phyloP scores from a whole-genome alignment of 2,329 filamentous ascomycete species.

The Fusarium liriodendri region DNA sequence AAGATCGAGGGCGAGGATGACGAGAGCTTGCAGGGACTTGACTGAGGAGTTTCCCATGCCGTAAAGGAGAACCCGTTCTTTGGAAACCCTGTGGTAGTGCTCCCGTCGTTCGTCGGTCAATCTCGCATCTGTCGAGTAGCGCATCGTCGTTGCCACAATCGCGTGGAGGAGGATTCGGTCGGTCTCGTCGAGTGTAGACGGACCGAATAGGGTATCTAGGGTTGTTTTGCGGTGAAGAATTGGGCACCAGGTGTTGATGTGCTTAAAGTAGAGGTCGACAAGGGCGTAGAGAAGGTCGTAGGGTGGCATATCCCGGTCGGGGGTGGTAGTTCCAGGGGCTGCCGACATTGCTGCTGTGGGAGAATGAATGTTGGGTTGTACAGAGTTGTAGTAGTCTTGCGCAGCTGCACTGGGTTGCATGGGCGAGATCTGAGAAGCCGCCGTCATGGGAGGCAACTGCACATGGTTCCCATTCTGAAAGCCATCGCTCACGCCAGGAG shows the following conservation, averaged over 20 bases:
- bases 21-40: constrained; percentile 85
- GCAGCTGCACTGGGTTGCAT: constrained; percentile 56
- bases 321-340: constrained; percentile 41
- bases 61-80: constrained; percentile 87
- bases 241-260: constrained; percentile 87
- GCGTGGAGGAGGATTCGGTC: constrained; percentile 87
- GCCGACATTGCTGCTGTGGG: constrained; percentile 67
- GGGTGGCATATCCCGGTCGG: constrained; percentile 76
- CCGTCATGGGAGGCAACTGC: constrained; percentile 54
- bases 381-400: constrained; percentile 62
- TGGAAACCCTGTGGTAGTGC: constrained; percentile 83
- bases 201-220: constrained; percentile 83
- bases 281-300: constrained; percentile 80
- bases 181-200: constrained; percentile 79
- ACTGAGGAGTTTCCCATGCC: constrained; percentile 92
- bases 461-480: constrained; percentile 61
- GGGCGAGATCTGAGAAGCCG: constrained; percentile 47
- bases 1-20: constrained; percentile 87
- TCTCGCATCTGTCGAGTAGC: constrained; percentile 82
- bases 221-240: constrained; percentile 89
- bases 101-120: constrained; percentile 78
- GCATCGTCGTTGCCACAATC: constrained; percentile 87
- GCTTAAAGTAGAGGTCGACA: constrained; percentile 82
- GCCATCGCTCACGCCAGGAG: constrained; percentile 60
- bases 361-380: constrained; percentile 63